Base-by-base conservation (phyloP, 108 stramenopile species). In the Fistulifera pelliculosa region DNA sequence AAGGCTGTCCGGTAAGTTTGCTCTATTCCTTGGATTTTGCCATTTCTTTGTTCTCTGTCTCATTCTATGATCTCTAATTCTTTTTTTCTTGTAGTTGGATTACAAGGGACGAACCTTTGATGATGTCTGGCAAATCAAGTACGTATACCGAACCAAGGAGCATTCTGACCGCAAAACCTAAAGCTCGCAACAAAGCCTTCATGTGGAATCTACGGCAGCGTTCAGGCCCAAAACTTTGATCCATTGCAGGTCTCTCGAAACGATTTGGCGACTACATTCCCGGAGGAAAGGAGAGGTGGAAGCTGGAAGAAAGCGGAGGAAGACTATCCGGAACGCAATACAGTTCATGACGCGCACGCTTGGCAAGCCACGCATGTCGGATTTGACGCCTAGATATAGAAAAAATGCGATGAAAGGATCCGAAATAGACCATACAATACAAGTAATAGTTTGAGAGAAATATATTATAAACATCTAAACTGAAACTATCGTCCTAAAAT, bases 1-100 rank as follows among this genome's bases (percentile, higher is more conserved):
- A 75, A 22, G 74, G 74, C 2, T 75, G 74, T 45, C 74, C 74
- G 15, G 31, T 35, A 27, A 38, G 40, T 52, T 49, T 25, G 65
- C 65, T 35, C 27, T 24, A n/a, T n/a, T n/a, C n/a, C n/a, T n/a
- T n/a, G n/a, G n/a, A n/a, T n/a, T n/a, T n/a, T n/a, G n/a, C n/a
- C n/a, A n/a, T n/a, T n/a, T n/a, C n/a, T n/a, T n/a, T n/a, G n/a
- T n/a, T n/a, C n/a, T n/a, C n/a, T n/a, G n/a, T n/a, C n/a, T n/a
- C n/a, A n/a, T n/a, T n/a, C n/a, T n/a, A n/a, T n/a, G 31, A 6
- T 35, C 31, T 35, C 8, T 3, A 8, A 3, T 35, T 35, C 31
- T 6, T 35, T 35, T 8, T 35, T 35, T n/a, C n/a, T 35, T 35
- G 8, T 8, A 35, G 31, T 18, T 44, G 13, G 22, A 40, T n/a